Percentiles rank a stretch among this genome's conserved stretches.
Evolutionary conservation across 2,329 filamentous ascomycete species (phyloP).

Genomic region (Lasiodiplodia sp.): DNA sequence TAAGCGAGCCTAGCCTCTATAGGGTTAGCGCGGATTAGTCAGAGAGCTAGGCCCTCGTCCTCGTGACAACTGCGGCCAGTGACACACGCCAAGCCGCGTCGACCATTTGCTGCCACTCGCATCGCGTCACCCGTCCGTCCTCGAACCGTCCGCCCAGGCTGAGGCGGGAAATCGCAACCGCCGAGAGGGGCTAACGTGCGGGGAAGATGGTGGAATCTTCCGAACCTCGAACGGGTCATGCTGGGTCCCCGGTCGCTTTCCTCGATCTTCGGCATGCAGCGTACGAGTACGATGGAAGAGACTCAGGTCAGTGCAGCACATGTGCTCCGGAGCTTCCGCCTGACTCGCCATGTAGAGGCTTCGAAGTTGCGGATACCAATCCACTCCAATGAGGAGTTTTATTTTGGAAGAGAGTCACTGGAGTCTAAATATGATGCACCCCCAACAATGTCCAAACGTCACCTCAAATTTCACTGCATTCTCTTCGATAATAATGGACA

Average conservation of each 20-base stretch:
- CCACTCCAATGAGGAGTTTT: conserved; percentile 46
- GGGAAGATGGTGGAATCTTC: conserved; percentile 15
- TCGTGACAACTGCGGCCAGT: background rate
- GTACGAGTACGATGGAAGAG: conserved; percentile 20
- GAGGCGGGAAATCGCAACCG: background rate
- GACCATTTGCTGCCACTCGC: conserved; percentile 3
- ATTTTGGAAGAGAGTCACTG: conserved; percentile 41
- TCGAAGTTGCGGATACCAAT: conserved; percentile 29
- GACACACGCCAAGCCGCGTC: conserved; percentile 24
- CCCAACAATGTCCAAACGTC: conserved; percentile 53
- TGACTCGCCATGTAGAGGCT: background rate
- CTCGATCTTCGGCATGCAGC: conserved; percentile 23
- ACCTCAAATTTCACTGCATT: conserved; percentile 56
- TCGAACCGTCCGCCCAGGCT: background rate
- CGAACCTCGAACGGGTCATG: background rate
- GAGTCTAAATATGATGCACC: background rate
- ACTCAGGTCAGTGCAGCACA: conserved; percentile 11
- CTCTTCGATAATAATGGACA: conserved; percentile 48
- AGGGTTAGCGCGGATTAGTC: conserved; percentile 12
- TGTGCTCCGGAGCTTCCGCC: background rate
- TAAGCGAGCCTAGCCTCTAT: conserved; percentile 25
- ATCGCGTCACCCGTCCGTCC: conserved; percentile 2
- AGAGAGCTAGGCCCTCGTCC: conserved; percentile 3
- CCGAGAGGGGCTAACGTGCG: conserved; percentile 5
- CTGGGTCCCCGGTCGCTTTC: conserved; percentile 4